Evolutionary conservation across 345 rosid species (phyloP).

Genomic region (Angophora floribunda): DNA sequence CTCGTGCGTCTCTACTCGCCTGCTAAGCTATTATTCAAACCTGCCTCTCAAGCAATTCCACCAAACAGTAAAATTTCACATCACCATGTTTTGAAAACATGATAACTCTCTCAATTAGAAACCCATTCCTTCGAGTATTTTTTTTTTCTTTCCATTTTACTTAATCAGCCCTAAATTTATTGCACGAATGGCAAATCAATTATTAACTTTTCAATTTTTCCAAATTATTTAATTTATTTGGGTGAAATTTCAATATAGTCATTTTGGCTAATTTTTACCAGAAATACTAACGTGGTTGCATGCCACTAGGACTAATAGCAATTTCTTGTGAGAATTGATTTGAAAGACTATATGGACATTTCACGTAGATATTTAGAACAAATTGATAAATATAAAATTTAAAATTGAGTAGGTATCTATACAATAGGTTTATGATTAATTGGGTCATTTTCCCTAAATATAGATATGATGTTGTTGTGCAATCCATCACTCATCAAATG

Average conservation of each 20-base stretch:
- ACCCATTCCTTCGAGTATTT: background rate
- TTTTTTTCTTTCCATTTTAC: background rate
- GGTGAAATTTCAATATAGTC: fast-evolving
- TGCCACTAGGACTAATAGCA: fast-evolving
- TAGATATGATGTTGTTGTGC: fast-evolving
- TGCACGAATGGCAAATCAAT: fast-evolving
- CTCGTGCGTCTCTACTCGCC: background rate
- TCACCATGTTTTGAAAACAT: background rate
- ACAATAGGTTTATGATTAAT: background rate
- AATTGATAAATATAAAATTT: too few relatives aligned
- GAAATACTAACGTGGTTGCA: fast-evolving
- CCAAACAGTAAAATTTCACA: background rate
- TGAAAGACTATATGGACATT: fast-evolving
- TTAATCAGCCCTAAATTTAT: background rate
- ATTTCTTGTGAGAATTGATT: background rate
- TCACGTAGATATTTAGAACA: fast-evolving
- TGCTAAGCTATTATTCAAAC: background rate
- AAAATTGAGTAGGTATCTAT: fast-evolving
- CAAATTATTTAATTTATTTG: background rate
- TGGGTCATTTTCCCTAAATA: background rate
- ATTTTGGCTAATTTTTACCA: fast-evolving
- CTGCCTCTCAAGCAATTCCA: background rate
- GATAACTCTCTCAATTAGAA: background rate
- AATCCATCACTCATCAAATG: background rate
- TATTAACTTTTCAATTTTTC: background rate